Base-by-base conservation (phyloP, 345 rosid genomes). In the Carallia pectinifolia region DNA sequence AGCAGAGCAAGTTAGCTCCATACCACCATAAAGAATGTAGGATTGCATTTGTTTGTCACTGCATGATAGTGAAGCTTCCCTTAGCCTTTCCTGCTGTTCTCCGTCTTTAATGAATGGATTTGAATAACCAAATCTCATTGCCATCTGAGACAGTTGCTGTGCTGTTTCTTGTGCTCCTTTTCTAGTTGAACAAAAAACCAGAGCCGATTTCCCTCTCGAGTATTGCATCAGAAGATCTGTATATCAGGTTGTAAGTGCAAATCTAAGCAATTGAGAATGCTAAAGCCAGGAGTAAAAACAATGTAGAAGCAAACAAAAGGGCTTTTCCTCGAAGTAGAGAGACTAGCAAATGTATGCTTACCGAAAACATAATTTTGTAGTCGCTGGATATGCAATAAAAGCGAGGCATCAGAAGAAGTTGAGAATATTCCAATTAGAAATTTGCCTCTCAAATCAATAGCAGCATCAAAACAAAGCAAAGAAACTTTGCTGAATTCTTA, bases 101-200 rank as follows among this genome's bases (percentile, higher is more conserved):
- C 76, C 81, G 72, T 80, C 86, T 81, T 81, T 88, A 58, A 95
- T 80, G 77, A 95, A 95, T 53, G 99, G 99, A 79, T 90, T 92
- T 68, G 97, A 92, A 83, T 83, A 82, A 47, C 99, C 97, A 81
- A 71, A 86, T 62, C 89, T 85, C 96, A 95, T 87, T 79, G 85
- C 97, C 62, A 79, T 83, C 77, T 90, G 97, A 65, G 96, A 84
- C 66, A 92, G 86, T 80, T 77, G 77, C 78, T 87, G 96, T 66
- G 99, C 99, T 63, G 93, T 96, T 81, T 92, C 99, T 80, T 95
- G 97, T 68, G 97, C 93, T 56, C 98, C 99, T 83, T 87, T 95
- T 78, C 99, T 86, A 44, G 99, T 95, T 52, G 98, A 87, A 81
- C 99, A 95, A 75, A 95, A 95, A 76, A 95, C 93, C 66, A 95